Evolutionary conservation across 2,329 filamentous ascomycete genomes (phyloP).

Genomic region (Colletotrichum sp.): DNA sequence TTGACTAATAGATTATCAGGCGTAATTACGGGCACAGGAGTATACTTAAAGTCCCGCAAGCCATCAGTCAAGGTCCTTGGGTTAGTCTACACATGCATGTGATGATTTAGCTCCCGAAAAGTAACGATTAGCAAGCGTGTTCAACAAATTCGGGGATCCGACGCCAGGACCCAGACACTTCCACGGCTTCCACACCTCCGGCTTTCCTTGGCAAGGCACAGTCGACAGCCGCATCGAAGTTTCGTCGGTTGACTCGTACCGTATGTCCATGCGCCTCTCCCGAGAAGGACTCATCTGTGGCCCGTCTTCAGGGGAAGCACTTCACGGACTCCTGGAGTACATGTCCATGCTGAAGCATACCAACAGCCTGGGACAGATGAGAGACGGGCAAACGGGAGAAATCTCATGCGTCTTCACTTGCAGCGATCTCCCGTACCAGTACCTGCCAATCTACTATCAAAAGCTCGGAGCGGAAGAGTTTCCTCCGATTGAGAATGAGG

Average conservation of each 20-base stretch:
- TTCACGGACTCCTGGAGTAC: not conserved
- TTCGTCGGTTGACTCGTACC: not conserved
- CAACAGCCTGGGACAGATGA: not conserved
- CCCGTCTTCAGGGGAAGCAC: constrained; percentile 8
- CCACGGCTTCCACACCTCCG: not conserved
- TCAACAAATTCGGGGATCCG: constrained; percentile 4
- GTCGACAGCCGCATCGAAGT: not conserved
- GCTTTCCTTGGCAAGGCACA: constrained; percentile 6
- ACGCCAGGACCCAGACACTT: constrained; percentile 3
- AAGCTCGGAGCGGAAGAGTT: not conserved
- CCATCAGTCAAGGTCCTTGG: not conserved
- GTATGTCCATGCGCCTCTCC: constrained; percentile 12
- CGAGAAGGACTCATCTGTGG: constrained; percentile 11
- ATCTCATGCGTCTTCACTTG: constrained; percentile 13
- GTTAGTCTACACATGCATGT: not conserved
- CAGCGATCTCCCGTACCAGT: constrained; percentile 15
- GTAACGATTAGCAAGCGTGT: not conserved
- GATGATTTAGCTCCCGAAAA: accelerated
- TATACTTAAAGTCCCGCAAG: not conserved
- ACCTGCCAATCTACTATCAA: not conserved
- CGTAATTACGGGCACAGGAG: not conserved
- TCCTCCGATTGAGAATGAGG: constrained; percentile 1
- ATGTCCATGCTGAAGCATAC: not conserved
- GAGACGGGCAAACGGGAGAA: not conserved
- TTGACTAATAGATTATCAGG: not conserved